Evolutionary conservation across 176 grass and related monocot species (phyloP).

Genomic region (Avena sativa): DNA sequence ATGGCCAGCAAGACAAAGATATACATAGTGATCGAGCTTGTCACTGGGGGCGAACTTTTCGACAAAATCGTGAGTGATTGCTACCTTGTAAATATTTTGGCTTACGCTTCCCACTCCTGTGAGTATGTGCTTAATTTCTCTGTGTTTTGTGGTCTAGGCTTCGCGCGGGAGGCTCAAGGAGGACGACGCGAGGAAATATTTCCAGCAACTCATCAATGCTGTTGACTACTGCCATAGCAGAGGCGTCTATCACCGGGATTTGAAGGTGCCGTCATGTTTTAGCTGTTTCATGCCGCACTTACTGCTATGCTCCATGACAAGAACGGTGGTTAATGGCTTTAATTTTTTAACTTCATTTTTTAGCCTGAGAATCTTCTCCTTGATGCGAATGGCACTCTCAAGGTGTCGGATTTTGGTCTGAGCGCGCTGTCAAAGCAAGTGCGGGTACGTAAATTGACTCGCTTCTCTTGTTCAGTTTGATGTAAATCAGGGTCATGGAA

Average conservation of each 20-base stretch:
- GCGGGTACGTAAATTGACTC: constrained; percentile 59
- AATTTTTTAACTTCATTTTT: background rate
- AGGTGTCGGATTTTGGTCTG: constrained; percentile 94
- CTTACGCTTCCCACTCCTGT: background rate
- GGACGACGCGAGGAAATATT: constrained; percentile 97
- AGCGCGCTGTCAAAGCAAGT: constrained; percentile 96
- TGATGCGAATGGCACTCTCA: constrained; percentile 78
- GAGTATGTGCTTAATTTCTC: constrained; percentile 22
- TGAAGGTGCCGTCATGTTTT: constrained; percentile 61
- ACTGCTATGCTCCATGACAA: background rate
- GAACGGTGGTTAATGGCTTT: constrained; percentile 23
- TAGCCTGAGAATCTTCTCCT: constrained; percentile 96
- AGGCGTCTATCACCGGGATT: constrained; percentile 92
- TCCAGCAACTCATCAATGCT: constrained; percentile 94
- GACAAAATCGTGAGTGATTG: constrained; percentile 81
- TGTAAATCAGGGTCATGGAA: background rate
- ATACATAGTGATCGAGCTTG: constrained; percentile 95
- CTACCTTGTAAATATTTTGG: background rate
- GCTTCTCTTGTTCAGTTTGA: background rate
- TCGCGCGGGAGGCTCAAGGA: constrained; percentile 83
- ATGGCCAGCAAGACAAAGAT: constrained; percentile 99
- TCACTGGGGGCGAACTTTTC: constrained; percentile 92
- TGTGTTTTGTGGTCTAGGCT: constrained; percentile 48
- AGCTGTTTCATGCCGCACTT: background rate
- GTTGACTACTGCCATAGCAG: constrained; percentile 99